Conservation (phyloP, 768 basidiomycete species). For the Boletales sp. region DNA sequence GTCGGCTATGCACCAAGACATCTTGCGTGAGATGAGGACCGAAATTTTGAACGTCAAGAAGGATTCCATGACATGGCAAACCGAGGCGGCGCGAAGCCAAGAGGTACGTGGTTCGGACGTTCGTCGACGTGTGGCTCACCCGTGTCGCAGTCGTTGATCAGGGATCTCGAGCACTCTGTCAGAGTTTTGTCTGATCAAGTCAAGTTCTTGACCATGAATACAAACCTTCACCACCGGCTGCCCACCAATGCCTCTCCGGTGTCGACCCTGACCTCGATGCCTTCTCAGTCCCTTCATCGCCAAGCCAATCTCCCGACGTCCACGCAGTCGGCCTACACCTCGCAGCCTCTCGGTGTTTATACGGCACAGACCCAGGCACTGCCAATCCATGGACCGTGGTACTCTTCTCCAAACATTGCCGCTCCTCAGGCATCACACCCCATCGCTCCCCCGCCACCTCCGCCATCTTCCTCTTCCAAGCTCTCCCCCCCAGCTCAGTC, state of each 20-base stretch:
- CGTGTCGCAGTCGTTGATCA: slow-evolving; percentile 56
- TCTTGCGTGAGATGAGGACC: slow-evolving; percentile 67
- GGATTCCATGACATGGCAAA: slow-evolving; percentile 80
- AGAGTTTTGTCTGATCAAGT: slow-evolving; percentile 76
- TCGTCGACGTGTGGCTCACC: slow-evolving; percentile 11
- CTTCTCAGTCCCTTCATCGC: slow-evolving; percentile 33
- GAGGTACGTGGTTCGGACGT: slow-evolving; percentile 50
- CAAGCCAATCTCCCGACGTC: slow-evolving; percentile 34
- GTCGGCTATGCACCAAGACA: slow-evolving; percentile 75
- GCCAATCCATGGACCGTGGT: slow-evolving; percentile 49
- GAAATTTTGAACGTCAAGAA: slow-evolving; percentile 78
- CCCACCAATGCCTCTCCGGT: slow-evolving; percentile 32
- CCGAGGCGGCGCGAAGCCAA: slow-evolving; percentile 69
- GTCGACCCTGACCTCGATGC: slow-evolving; percentile 35
- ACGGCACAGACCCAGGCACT: slow-evolving; percentile 31
- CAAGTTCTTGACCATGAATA: slow-evolving; percentile 68
- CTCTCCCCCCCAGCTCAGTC: slow-evolving; percentile 52
- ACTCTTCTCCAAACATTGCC: slow-evolving; percentile 54
- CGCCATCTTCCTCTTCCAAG: slow-evolving; percentile 37
- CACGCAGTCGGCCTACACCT: slow-evolving; percentile 31
- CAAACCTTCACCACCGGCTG: slow-evolving; percentile 35
- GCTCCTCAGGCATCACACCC: slow-evolving; percentile 84
- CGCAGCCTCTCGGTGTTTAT: slow-evolving; percentile 33
- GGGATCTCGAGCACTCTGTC: slow-evolving; percentile 79
- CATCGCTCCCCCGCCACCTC: slow-evolving; percentile 58